phyloP scores from a whole-genome alignment of 1,284 basidiomycete genomes.

The Macrocystidia cucumis region DNA sequence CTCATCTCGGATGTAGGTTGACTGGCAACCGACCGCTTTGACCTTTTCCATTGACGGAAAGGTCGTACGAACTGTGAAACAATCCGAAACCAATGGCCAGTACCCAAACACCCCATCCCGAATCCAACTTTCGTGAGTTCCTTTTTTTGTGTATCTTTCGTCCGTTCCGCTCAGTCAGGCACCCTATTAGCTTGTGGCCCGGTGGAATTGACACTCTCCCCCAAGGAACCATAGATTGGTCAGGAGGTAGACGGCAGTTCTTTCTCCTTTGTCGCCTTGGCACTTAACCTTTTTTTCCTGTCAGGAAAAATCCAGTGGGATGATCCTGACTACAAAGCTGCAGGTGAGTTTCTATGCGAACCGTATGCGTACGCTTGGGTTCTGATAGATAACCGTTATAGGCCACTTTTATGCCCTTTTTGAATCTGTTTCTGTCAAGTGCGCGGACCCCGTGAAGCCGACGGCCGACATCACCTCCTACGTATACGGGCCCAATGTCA shows the following conservation, averaged over 20 bases:
- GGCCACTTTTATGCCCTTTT: slow-evolving; percentile 55
- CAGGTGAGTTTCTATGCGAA: slow-evolving; percentile 28
- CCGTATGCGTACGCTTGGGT: neutral
- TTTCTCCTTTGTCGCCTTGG: neutral
- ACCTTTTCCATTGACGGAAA: slow-evolving; percentile 67
- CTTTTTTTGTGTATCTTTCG: slow-evolving; percentile 5
- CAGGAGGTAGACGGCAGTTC: slow-evolving; percentile 46
- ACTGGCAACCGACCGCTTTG: slow-evolving; percentile 69
- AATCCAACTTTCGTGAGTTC: slow-evolving; percentile 61
- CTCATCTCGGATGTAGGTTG: slow-evolving; percentile 36
- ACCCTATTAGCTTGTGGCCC: slow-evolving; percentile 75
- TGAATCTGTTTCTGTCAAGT: slow-evolving; percentile 51
- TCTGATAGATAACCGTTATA: neutral
- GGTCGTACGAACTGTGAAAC: slow-evolving; percentile 59
- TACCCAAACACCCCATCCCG: slow-evolving; percentile 75
- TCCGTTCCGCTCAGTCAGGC: no score
- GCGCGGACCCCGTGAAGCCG: slow-evolving; percentile 39
- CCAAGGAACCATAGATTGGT: slow-evolving; percentile 69
- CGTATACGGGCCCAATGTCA: slow-evolving; percentile 48
- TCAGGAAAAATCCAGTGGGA: slow-evolving; percentile 67
- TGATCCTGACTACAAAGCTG: slow-evolving; percentile 63
- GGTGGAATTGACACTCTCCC: slow-evolving; percentile 57
- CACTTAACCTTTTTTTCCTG: slow-evolving; percentile 4
- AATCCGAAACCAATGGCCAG: slow-evolving; percentile 46
- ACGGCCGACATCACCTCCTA: slow-evolving; percentile 47